Evolutionary conservation across 2,329 filamentous ascomycete species (phyloP).

Genomic region (Pseudogymnoascus sp.): DNA sequence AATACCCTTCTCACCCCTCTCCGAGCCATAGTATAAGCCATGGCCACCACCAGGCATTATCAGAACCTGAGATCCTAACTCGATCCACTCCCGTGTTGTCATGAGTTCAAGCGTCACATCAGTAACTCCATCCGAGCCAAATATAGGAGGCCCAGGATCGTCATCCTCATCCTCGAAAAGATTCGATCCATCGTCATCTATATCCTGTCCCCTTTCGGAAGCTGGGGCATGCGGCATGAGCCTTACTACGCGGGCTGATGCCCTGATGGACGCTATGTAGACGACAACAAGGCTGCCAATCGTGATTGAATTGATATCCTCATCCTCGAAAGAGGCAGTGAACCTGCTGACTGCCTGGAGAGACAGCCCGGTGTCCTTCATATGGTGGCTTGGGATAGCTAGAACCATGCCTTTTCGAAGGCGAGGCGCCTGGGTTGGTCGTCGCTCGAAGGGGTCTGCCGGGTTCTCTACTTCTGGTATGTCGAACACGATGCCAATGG

Average conservation of each 20-base stretch:
- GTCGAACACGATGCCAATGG: constrained; percentile 69
- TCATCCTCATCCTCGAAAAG: constrained; percentile 35
- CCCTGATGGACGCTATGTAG: constrained; percentile 81
- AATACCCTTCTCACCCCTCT: constrained; percentile 45
- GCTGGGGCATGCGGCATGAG: constrained; percentile 29
- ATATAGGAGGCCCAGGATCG: constrained; percentile 29
- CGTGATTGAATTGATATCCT: constrained; percentile 55
- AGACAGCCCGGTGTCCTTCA: constrained; percentile 49
- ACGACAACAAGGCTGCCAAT: constrained; percentile 68
- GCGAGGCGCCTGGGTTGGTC: constrained; percentile 33
- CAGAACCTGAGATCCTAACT: constrained; percentile 62
- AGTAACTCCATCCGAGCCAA: constrained; percentile 32
- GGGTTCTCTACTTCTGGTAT: constrained; percentile 30
- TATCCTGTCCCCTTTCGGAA: constrained; percentile 23
- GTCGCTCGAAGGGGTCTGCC: constrained; percentile 27
- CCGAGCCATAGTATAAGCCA: constrained; percentile 49
- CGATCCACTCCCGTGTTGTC: constrained; percentile 65
- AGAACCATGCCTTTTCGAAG: constrained; percentile 81
- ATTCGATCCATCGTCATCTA: constrained; percentile 33
- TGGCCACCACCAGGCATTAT: constrained; percentile 66
- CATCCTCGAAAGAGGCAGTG: constrained; percentile 62
- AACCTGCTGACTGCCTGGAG: constrained; percentile 62
- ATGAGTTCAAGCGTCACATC: constrained; percentile 63
- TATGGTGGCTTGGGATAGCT: constrained; percentile 53
- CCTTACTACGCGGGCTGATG: constrained; percentile 66